Evolutionary conservation across 768 basidiomycete species (phyloP).

Genomic region (Pluteus cervinus): DNA sequence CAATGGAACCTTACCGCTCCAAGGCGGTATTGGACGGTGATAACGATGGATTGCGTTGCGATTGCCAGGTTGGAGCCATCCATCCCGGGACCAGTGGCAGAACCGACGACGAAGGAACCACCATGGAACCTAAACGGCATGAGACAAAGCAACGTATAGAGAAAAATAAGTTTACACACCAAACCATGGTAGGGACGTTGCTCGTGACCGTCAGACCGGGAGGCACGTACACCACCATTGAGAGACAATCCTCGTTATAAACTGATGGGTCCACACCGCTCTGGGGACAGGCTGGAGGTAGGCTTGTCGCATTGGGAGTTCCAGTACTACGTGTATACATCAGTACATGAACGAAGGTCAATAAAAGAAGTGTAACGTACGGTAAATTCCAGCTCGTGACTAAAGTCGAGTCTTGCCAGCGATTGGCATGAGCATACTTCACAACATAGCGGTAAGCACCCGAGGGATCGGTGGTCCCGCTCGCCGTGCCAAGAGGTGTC

Average conservation of each 20-base stretch:
- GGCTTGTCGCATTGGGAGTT: constrained; percentile 39
- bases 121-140: constrained; percentile 66
- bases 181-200: constrained; percentile 48
- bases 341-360: constrained; percentile 4
- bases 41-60: constrained; percentile 70
- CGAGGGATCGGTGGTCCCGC: constrained; percentile 40
- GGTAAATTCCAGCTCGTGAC: constrained; percentile 55
- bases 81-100: constrained; percentile 63
- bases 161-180: constrained; percentile 33
- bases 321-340: constrained; percentile 33
- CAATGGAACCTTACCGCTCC: constrained; percentile 50
- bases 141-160: not conserved
- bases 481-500: constrained; percentile 54
- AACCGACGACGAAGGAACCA: constrained; percentile 72
- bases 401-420: constrained; percentile 55
- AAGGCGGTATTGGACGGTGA: constrained; percentile 80
- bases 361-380: constrained; percentile 31
- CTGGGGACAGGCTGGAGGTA: constrained; percentile 76
- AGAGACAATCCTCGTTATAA: constrained; percentile 76
- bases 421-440: constrained; percentile 56
- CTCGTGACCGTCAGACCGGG: constrained; percentile 25
- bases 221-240: constrained; percentile 70
- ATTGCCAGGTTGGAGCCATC: constrained; percentile 73
- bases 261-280: constrained; percentile 38
- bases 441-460: constrained; percentile 56